These are phyloP conservation scores for Entoloma clypeatum DNA, from an alignment of 1,284 basidiomycete genomes.

Conservation along the genomic window DNA sequence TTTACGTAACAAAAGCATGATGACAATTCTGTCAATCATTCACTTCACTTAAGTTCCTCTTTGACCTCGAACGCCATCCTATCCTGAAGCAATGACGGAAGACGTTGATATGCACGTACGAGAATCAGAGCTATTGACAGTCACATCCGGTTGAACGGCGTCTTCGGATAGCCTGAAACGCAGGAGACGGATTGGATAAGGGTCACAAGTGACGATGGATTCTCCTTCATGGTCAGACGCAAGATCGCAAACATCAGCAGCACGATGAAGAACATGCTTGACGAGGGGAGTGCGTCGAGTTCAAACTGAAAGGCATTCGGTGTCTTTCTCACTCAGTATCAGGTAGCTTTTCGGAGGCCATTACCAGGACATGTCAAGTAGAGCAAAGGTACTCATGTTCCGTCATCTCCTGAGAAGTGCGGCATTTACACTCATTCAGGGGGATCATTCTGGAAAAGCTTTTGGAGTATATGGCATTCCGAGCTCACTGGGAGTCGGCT, in stretches of 20 bases:
- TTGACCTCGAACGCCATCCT: not conserved
- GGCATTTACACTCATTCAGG: constrained; percentile 34
- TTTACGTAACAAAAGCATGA: too few species aligned
- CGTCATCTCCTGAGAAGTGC: not conserved
- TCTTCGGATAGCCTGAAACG: constrained; percentile 14
- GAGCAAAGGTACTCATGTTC: constrained; percentile 22
- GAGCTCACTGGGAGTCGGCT: constrained; percentile 59
- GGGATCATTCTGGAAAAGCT: constrained; percentile 78
- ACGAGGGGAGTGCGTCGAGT: constrained; percentile 32
- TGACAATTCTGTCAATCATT: too few species aligned
- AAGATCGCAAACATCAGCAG: constrained; percentile 55
- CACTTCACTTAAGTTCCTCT: too few species aligned
- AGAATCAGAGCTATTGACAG: not conserved
- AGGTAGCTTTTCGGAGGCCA: constrained; percentile 42
- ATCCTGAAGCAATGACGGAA: constrained; percentile 9
- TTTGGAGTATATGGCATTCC: constrained; percentile 79
- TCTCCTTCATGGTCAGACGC: constrained; percentile 55
- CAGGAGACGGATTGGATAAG: constrained; percentile 53
- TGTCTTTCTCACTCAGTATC: constrained; percentile 1
- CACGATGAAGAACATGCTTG: constrained; percentile 49
- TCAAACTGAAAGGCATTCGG: not conserved
- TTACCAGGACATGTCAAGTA: constrained; percentile 37
- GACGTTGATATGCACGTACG: constrained; percentile 19
- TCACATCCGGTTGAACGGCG: not conserved
- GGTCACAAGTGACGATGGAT: constrained; percentile 59